phyloP scores from a whole-genome alignment of 2,329 filamentous ascomycete genomes.

The Penicillium polonicum region DNA sequence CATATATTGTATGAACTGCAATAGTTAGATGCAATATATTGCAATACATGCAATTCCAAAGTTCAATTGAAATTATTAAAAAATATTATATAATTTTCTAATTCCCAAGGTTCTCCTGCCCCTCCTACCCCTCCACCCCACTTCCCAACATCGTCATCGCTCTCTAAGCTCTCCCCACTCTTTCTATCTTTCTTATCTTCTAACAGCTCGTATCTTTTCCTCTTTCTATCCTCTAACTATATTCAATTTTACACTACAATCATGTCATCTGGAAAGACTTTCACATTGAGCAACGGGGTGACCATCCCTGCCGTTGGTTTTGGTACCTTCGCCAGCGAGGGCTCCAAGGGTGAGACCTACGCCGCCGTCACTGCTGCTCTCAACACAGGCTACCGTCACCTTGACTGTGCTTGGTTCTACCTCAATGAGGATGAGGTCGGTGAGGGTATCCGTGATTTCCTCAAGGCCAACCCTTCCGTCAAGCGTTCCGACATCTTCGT shows the following conservation, averaged over 20 bases:
- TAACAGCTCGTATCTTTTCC: constrained; percentile 3
- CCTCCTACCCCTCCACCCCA: constrained; percentile 8
- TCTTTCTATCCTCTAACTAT: constrained; percentile 2
- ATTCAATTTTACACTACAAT: constrained; percentile 31
- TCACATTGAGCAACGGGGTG: constrained; percentile 58
- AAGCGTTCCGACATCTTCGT: constrained; percentile 54
- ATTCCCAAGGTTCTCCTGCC: constrained; percentile 1
- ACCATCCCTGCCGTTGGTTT: constrained; percentile 64
- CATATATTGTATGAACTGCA: background rate
- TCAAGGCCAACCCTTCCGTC: constrained; percentile 49
- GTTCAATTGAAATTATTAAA: background rate
- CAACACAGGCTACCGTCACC: constrained; percentile 53
- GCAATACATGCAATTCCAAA: background rate
- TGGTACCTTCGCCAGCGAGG: constrained; percentile 67
- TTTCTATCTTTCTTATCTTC: constrained; percentile 7
- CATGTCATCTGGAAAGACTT: constrained; percentile 55
- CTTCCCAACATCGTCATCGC: constrained; percentile 22
- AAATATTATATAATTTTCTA: constrained; percentile 1
- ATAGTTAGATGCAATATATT: background rate
- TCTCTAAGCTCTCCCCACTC: constrained; percentile 15
- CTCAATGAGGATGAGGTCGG: constrained; percentile 56
- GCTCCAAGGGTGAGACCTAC: constrained; percentile 59
- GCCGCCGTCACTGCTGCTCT: constrained; percentile 52
- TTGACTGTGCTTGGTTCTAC: constrained; percentile 59
- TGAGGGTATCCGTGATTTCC: constrained; percentile 54